These are phyloP conservation scores for Paxillus rubicundulus DNA, from an alignment of 768 basidiomycete species.

Conservation along the genomic window DNA sequence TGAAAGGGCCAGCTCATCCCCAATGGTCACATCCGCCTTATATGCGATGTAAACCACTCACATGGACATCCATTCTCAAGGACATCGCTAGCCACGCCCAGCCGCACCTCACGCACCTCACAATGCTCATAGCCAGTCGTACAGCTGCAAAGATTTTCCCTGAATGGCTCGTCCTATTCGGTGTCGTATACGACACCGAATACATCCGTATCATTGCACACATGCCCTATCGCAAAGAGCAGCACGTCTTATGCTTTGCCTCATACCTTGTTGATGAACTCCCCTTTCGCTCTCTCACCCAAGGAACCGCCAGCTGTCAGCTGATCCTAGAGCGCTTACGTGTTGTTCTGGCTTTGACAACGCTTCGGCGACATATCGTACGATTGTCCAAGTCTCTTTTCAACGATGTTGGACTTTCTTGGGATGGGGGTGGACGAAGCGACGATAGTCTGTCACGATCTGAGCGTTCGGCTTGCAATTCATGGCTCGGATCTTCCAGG, in stretches of 20 bases:
- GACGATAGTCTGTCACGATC: not conserved
- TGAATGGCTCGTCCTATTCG: conserved; percentile 27
- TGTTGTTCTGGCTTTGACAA: conserved; percentile 15
- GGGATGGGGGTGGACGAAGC: not conserved
- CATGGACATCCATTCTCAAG: conserved; percentile 8
- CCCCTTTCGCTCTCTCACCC: conserved; percentile 1
- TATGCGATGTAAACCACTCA: not conserved
- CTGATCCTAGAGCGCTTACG: conserved; percentile 16
- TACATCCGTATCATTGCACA: conserved; percentile 20
- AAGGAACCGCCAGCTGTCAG: conserved; percentile 6
- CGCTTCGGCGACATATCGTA: conserved; percentile 20
- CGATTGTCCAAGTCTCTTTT: conserved; percentile 16
- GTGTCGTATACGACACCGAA: conserved; percentile 18
- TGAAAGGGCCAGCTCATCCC: conserved; percentile 2
- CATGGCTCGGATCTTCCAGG: not conserved
- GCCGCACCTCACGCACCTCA: conserved; percentile 14
- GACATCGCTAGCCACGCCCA: conserved; percentile 9
- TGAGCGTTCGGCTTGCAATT: not conserved
- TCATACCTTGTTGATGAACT: conserved; percentile 24
- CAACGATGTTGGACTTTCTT: not conserved
- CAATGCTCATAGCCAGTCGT: not conserved
- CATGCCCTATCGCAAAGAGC: conserved; percentile 12
- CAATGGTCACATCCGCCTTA: not conserved
- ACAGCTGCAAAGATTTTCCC: conserved; percentile 9
- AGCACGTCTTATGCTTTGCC: conserved; percentile 8